phyloP scores from a whole-genome alignment of 257 asterid species.

The Gentiana macrophylla region DNA sequence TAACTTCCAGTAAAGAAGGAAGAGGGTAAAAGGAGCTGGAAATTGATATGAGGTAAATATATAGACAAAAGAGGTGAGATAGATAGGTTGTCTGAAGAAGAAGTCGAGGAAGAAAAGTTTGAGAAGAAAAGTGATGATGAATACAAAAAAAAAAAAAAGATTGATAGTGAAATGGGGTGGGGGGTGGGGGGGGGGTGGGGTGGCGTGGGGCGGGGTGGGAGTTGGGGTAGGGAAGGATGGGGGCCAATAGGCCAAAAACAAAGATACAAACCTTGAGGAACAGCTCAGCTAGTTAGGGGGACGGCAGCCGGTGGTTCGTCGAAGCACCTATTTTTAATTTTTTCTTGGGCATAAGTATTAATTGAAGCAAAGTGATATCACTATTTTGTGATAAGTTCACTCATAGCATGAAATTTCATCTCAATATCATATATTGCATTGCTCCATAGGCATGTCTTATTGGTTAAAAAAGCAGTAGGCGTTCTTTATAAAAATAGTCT shows the following conservation, averaged over 20 bases:
- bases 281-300: slow-evolving; percentile 22
- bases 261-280: slow-evolving; percentile 18
- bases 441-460: too few species aligned
- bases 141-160: slow-evolving; percentile 6
- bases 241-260: slow-evolving; percentile 1
- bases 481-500: too few species aligned
- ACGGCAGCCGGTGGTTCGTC: slow-evolving; percentile 36
- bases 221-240: slow-evolving; percentile 7
- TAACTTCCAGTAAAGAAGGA: not conserved
- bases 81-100: slow-evolving; percentile 10
- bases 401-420: too few species aligned
- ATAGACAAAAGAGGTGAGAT: not conserved
- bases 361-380: too few species aligned
- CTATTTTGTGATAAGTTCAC: too few species aligned
- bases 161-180: slow-evolving; percentile 14
- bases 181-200: too few species aligned
- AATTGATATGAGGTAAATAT: not conserved
- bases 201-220: not conserved
- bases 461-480: too few species aligned
- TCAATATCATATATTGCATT: too few species aligned
- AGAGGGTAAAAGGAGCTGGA: slow-evolving; percentile 1
- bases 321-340: not conserved
- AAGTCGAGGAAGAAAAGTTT: slow-evolving; percentile 17
- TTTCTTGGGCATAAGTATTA: too few species aligned
- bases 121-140: slow-evolving; percentile 15